Conservation (phyloP, 352 stramenopile species). For the Phytophthora palmivora region DNA sequence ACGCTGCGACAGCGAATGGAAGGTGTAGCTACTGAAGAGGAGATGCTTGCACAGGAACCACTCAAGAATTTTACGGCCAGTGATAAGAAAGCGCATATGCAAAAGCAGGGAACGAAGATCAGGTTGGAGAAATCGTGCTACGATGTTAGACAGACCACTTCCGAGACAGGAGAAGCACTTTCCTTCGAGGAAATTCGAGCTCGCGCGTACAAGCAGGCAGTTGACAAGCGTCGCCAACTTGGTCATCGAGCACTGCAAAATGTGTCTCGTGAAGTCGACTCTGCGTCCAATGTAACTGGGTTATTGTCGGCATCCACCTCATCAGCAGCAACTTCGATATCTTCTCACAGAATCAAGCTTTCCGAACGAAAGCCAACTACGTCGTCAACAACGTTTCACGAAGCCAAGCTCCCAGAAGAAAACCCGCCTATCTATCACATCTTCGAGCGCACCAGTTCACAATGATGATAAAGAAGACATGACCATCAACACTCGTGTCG, state of each 20-base stretch:
- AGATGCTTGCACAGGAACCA: slow-evolving; percentile 75
- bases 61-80: slow-evolving; percentile 76
- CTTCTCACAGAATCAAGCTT: slow-evolving; percentile 10
- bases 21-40: slow-evolving; percentile 73
- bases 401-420: slow-evolving; percentile 15
- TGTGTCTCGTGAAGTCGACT: slow-evolving; percentile 29
- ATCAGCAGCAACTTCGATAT: slow-evolving; percentile 11
- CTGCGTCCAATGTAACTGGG: slow-evolving; percentile 15
- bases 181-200: slow-evolving; percentile 88
- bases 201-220: slow-evolving; percentile 27
- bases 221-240: slow-evolving; percentile 20
- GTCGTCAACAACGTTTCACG: slow-evolving; percentile 9
- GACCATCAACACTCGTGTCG: slow-evolving; percentile 88
- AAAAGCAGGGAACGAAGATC: slow-evolving; percentile 24
- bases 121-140: slow-evolving; percentile 42
- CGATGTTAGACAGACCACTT: slow-evolving; percentile 51
- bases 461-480: slow-evolving; percentile 80
- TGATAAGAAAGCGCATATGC: slow-evolving; percentile 26
- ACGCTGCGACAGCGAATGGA: slow-evolving; percentile 80
- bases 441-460: slow-evolving; percentile 29
- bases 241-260: slow-evolving; percentile 29
- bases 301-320: slow-evolving; percentile 3
- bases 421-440: slow-evolving; percentile 1
- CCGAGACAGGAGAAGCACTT: slow-evolving; percentile 51
- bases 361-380: slow-evolving; percentile 9